Conservation (phyloP, 768 basidiomycete genomes). For the Daedaleopsis nitida region DNA sequence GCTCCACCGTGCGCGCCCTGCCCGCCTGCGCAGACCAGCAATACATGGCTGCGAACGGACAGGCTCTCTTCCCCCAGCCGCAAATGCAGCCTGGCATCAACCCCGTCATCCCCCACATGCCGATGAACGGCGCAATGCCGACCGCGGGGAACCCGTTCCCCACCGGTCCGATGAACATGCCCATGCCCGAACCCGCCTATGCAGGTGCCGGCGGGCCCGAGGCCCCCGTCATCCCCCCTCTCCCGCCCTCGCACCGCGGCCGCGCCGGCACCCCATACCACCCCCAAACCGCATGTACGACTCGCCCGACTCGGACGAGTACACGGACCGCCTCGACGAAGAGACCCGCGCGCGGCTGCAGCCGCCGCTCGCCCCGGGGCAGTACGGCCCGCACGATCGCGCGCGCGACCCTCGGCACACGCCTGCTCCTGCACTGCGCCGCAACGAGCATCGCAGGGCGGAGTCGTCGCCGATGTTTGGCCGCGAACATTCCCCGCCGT, state of each 20-base stretch:
- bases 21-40: background rate
- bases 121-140: constrained; percentile 13
- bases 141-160: constrained; percentile 16
- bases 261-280: constrained; percentile 16
- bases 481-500: background rate
- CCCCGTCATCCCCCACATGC: constrained; percentile 17
- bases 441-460: constrained; percentile 11
- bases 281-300: background rate
- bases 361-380: constrained; percentile 22
- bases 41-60: background rate
- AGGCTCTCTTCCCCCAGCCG: constrained; percentile 10
- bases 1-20: background rate
- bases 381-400: constrained; percentile 23
- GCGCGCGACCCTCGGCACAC: constrained; percentile 3
- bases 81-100: background rate
- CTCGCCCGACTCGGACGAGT: constrained; percentile 5
- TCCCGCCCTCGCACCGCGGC: constrained; percentile 3
- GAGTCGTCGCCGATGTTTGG: constrained; percentile 11
- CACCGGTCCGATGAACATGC: constrained; percentile 11
- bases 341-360: constrained; percentile 12
- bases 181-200: constrained; percentile 14
- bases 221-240: constrained; percentile 21
- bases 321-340: constrained; percentile 9
- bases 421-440: constrained; percentile 11
- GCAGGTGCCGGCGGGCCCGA: constrained; percentile 4